phyloP scores from a whole-genome alignment of 2,329 filamentous ascomycete species.

The Colletotrichum lupini region DNA sequence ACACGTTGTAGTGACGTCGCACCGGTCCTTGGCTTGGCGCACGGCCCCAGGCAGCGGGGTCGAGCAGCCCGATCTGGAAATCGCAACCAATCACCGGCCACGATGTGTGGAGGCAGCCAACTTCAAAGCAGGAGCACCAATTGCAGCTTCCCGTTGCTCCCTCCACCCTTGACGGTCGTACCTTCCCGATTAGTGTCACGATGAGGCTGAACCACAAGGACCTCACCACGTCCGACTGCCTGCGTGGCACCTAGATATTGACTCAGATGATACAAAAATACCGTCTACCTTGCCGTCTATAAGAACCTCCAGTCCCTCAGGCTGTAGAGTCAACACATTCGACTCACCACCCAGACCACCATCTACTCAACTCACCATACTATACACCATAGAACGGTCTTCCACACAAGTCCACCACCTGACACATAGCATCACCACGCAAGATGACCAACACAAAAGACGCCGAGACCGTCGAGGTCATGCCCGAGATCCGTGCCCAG shows the following conservation, averaged over 20 bases:
- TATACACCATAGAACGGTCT: not conserved
- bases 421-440: not conserved
- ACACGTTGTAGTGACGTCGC: not conserved
- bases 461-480: constrained; percentile 27
- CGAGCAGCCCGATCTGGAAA: not conserved
- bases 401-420: too few species aligned
- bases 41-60: not conserved
- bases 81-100: not conserved
- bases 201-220: not conserved
- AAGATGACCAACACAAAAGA: not conserved
- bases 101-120: not conserved
- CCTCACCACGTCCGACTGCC: not conserved
- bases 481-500: constrained; percentile 23
- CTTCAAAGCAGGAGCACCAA: not conserved
- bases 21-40: not conserved
- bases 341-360: not conserved
- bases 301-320: not conserved
- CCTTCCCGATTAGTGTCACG: not conserved
- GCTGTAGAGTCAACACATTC: too few species aligned
- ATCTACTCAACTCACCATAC: not conserved
- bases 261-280: not conserved
- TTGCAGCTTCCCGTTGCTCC: not conserved
- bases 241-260: not conserved
- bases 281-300: not conserved
- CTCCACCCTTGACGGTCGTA: not conserved